Base-by-base conservation (phyloP, 176 grass and related monocot genomes). In the Panicum miliaceum region DNA sequence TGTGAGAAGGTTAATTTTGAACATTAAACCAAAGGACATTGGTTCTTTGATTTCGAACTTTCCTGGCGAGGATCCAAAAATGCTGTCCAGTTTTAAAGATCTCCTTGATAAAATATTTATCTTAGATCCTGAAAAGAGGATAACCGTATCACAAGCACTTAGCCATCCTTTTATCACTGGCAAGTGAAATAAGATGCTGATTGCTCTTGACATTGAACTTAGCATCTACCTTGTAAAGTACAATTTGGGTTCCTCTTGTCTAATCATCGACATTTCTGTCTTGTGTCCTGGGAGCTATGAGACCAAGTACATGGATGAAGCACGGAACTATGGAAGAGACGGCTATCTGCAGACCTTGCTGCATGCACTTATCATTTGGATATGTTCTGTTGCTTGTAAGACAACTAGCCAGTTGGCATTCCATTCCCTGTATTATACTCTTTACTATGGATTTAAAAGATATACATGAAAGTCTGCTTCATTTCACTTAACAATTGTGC, bases 301-400 rank as follows among this genome's bases (percentile, higher is more conserved):
- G 74, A 75, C 84, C 81, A 64, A 84, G 73, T 62, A 75, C 76
- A 12, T 90, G 88, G 87, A 81, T 71, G 81, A 92, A 91, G 93
- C 83, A 73, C 74, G 85, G 85, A 89, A 92, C 76, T 79, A 61
- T 84, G 66, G 87, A 93, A 90, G 85, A 93, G 91, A 92, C 89
- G 89, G 88, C 81, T 90, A 81, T 84, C 87, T 85, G 86, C 81
- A 90, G 82, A 66, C 77, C 82, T 86, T 92, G 93, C 68, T 92
- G 85, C 85, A 94, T 90, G 93, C 86, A 89, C 80, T 91, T 86
- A 81, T 89, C 91, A 92, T 73, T 93, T 89, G 90, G 93, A 99
- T 96, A 85, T 91, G 73, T 95, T 91, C 88, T 96, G 96, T 99
- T 96, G 92, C 96, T 99, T 99, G 96, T 99, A 99, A 99, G 96